Percentiles rank a stretch among this genome's conserved stretches.
These are phyloP conservation scores for Geranium rotundifolium DNA, from an alignment of 345 rosid species.

Conservation along the genomic window DNA sequence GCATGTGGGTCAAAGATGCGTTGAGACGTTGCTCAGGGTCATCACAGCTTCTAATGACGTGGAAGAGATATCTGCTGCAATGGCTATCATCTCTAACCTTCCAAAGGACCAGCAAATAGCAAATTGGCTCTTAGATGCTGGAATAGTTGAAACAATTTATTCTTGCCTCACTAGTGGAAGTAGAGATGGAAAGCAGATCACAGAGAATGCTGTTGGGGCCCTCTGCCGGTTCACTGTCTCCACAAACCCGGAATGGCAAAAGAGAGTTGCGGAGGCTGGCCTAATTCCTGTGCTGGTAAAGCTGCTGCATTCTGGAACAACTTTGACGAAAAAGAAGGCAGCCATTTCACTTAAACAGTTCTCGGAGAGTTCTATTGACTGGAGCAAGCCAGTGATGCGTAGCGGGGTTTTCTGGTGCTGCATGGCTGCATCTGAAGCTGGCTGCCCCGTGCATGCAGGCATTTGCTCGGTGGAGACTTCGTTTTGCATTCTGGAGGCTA, in stretches of 20 bases:
- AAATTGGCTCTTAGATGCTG: slow-evolving; percentile 42
- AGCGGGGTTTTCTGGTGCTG: slow-evolving; percentile 37
- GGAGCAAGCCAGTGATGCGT: slow-evolving; percentile 25
- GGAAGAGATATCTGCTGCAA: slow-evolving; percentile 39
- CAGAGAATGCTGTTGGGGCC: slow-evolving; percentile 47
- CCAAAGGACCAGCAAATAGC: slow-evolving; percentile 38
- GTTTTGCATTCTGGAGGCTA: slow-evolving; percentile 59
- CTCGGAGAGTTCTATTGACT: slow-evolving; percentile 30
- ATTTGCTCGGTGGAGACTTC: slow-evolving; percentile 47
- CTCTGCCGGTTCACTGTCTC: slow-evolving; percentile 41
- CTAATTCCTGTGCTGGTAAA: slow-evolving; percentile 40
- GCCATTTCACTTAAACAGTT: slow-evolving; percentile 39
- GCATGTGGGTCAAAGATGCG: slow-evolving; percentile 31
- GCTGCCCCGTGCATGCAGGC: slow-evolving; percentile 45
- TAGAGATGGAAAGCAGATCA: slow-evolving; percentile 18
- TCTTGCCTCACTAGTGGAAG: slow-evolving; percentile 11
- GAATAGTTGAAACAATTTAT: slow-evolving; percentile 22
- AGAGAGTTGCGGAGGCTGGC: slow-evolving; percentile 38
- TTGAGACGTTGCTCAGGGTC: slow-evolving; percentile 37
- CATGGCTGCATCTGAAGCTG: slow-evolving; percentile 28
- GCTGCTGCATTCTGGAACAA: slow-evolving; percentile 33
- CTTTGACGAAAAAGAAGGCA: slow-evolving; percentile 35
- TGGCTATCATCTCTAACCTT: slow-evolving; percentile 43
- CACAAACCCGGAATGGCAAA: slow-evolving; percentile 36
- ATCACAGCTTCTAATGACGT: slow-evolving; percentile 26